Conservation (phyloP, 2,329 filamentous ascomycete genomes). For the Epichloe amarillans region DNA sequence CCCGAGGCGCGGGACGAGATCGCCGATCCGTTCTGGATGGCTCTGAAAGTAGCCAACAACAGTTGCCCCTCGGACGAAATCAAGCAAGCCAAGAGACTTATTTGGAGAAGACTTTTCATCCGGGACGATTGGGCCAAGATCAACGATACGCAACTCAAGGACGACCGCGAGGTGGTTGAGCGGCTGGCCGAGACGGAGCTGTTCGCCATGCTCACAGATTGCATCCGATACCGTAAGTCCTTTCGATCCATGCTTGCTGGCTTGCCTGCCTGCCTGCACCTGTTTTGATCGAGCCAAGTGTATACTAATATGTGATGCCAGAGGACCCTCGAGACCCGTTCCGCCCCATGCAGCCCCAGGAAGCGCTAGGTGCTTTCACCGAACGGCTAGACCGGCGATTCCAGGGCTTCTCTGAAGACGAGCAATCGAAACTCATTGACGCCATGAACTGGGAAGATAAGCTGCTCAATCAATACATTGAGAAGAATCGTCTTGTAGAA, state of each 20-base stretch:
- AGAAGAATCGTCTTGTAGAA: constrained; percentile 53
- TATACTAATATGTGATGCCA: constrained; percentile 19
- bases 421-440: constrained; percentile 52
- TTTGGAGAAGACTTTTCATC: constrained; percentile 81
- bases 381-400: constrained; percentile 49
- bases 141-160: constrained; percentile 64
- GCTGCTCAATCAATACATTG: constrained; percentile 48
- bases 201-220: constrained; percentile 51
- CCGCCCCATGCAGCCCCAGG: constrained; percentile 35
- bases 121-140: constrained; percentile 73
- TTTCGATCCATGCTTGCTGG: background rate
- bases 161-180: constrained; percentile 53
- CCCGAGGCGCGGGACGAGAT: constrained; percentile 36
- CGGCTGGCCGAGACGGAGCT: constrained; percentile 52
- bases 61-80: constrained; percentile 42
- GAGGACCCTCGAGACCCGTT: constrained; percentile 30
- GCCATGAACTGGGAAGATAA: constrained; percentile 64
- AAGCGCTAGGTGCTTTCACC: constrained; percentile 46
- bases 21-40: constrained; percentile 60
- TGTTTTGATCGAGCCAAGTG: background rate
- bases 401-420: constrained; percentile 44
- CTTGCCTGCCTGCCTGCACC: too few species aligned
- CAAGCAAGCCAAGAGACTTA: constrained; percentile 44
- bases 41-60: constrained; percentile 47
- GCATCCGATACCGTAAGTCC: constrained; percentile 52